Conservation (phyloP, 371 early-diverging fungal species). For the Mucor lusitanicus region DNA sequence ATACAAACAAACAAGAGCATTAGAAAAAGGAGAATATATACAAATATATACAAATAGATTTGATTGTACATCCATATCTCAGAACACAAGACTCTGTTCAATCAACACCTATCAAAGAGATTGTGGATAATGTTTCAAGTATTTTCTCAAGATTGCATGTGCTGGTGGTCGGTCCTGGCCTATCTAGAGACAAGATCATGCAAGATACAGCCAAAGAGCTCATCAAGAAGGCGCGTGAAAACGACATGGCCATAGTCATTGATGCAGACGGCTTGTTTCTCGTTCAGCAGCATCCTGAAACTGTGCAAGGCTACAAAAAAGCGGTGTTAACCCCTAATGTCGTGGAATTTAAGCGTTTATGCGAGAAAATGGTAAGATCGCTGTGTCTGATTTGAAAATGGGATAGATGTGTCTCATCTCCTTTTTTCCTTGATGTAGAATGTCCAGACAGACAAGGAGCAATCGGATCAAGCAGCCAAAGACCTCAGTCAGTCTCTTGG, state of each 20-base stretch:
- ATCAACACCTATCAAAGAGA: slow-evolving; percentile 29
- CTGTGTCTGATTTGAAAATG: not conserved
- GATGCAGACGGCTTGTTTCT: slow-evolving; percentile 93
- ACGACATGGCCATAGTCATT: slow-evolving; percentile 77
- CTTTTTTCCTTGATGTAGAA: not conserved
- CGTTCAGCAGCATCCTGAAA: slow-evolving; percentile 70
- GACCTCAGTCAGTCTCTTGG: slow-evolving; percentile 57
- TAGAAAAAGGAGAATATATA: not conserved
- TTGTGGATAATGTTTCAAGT: slow-evolving; percentile 47
- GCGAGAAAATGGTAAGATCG: slow-evolving; percentile 62
- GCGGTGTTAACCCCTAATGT: slow-evolving; percentile 93
- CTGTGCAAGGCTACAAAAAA: slow-evolving; percentile 70
- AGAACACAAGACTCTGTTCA: slow-evolving; percentile 43
- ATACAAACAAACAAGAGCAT: slow-evolving; percentile 1
- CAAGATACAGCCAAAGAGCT: slow-evolving; percentile 60
- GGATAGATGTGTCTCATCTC: not conserved
- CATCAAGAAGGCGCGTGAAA: slow-evolving; percentile 62
- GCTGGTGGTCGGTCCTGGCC: slow-evolving; percentile 90
- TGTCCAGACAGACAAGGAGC: not conserved
- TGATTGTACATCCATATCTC: slow-evolving; percentile 70
- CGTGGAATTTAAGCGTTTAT: slow-evolving; percentile 84
- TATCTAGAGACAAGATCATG: slow-evolving; percentile 78
- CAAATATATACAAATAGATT: slow-evolving; percentile 35
- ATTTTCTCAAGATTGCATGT: slow-evolving; percentile 80
- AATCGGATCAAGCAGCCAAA: slow-evolving; percentile 35